Conservation (phyloP, 148 eudicot genomes). For the Heliosperma pusillum region DNA sequence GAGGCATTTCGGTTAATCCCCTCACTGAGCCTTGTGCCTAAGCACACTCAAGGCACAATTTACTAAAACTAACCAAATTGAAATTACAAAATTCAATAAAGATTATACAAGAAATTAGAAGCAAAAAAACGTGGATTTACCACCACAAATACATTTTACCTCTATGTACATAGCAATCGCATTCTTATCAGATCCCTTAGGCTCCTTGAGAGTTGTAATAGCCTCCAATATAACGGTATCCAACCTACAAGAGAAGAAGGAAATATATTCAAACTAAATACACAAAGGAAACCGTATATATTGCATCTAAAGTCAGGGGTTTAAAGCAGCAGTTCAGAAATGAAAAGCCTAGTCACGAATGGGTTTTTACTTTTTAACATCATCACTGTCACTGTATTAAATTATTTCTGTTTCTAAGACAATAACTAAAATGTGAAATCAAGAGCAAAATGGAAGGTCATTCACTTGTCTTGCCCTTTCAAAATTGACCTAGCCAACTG, state of each 20-base stretch:
- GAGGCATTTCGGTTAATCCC: neutral
- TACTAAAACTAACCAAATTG: neutral
- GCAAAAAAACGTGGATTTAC: neutral
- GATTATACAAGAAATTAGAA: neutral
- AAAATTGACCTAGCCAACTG: neutral
- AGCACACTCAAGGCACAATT: neutral
- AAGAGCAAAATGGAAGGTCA: neutral
- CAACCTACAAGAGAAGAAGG: conserved; percentile 41
- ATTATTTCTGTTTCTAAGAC: neutral
- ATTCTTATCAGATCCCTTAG: conserved; percentile 65
- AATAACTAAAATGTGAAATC: neutral
- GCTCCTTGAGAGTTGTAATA: conserved; percentile 58
- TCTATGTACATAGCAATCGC: conserved; percentile 69
- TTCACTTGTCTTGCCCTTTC: neutral
- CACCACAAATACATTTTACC: conserved; percentile 38
- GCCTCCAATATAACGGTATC: conserved; percentile 72
- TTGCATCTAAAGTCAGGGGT: neutral
- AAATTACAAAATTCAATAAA: neutral
- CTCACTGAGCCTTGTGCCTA: neutral
- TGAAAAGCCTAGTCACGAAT: neutral
- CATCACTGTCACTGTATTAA: neutral
- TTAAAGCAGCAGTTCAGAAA: neutral
- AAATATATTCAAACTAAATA: neutral
- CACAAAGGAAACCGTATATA: neutral
- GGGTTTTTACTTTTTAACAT: neutral